Conservation (phyloP, 179 eudicot species). For the Camellia oleifera region DNA sequence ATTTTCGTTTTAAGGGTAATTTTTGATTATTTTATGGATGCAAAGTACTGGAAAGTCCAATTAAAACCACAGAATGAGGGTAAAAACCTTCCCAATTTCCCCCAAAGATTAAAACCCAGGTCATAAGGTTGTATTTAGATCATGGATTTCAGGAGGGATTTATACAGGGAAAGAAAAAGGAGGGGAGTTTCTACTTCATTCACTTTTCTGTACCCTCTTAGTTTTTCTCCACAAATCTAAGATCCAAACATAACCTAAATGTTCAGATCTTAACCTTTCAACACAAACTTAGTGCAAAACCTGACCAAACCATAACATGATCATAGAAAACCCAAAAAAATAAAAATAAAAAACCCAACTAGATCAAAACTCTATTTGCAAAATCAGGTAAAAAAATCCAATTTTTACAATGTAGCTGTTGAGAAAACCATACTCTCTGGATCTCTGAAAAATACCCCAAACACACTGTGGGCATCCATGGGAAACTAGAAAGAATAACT, state of each 20-base stretch:
- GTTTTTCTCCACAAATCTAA: neutral
- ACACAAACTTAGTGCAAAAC: neutral
- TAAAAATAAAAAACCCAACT: neutral
- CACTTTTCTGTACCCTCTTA: neutral
- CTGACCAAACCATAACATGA: too few species aligned
- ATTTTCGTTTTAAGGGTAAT: too few species aligned
- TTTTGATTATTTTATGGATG: too few species aligned
- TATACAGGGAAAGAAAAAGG: too few species aligned
- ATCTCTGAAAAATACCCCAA: neutral
- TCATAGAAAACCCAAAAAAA: too few species aligned
- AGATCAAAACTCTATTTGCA: neutral
- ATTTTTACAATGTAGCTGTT: neutral
- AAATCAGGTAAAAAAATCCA: neutral
- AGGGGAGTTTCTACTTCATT: too few species aligned
- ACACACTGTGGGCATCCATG: neutral
- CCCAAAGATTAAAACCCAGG: neutral
- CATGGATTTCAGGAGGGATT: too few species aligned
- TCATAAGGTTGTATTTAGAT: too few species aligned
- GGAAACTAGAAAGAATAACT: neutral
- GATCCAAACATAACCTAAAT: neutral
- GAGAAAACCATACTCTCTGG: neutral
- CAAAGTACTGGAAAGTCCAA: too few species aligned
- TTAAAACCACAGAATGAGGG: neutral
- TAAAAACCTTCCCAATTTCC: neutral
- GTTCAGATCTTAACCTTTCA: slow-evolving; percentile 1